These are phyloP conservation scores for Backusella australiensis DNA, from an alignment of 192 early-diverging fungal species.

Conservation along the genomic window DNA sequence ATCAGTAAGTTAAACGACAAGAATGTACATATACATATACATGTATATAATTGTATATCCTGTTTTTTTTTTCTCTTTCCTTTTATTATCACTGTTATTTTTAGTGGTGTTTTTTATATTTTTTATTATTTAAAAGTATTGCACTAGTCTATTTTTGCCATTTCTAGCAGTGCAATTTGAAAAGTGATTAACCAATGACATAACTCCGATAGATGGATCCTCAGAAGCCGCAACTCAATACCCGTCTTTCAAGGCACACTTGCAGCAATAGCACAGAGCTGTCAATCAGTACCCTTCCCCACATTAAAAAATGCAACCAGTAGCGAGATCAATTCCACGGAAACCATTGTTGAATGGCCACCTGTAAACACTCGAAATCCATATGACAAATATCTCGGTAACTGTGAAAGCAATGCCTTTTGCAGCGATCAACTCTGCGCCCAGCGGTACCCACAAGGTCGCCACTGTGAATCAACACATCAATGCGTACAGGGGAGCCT, in stretches of 20 bases:
- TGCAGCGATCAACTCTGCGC: not conserved
- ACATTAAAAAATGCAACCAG: not conserved
- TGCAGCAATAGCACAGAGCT: not conserved
- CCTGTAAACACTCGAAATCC: not conserved
- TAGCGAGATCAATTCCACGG: not conserved
- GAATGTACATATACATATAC: no score
- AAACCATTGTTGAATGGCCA: conserved; percentile 5
- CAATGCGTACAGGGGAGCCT: conserved; percentile 2
- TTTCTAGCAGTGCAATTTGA: not conserved
- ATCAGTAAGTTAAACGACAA: not conserved
- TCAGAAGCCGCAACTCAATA: not conserved
- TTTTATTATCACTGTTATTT: not conserved
- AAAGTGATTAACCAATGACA: not conserved
- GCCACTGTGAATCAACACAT: not conserved
- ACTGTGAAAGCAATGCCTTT: not conserved
- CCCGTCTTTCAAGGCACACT: conserved; percentile 1
- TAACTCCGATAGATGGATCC: conserved; percentile 5
- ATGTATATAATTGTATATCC: not conserved
- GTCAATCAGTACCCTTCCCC: not conserved
- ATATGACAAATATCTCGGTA: not conserved
- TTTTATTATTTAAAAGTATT: not conserved
- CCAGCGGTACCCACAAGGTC: not conserved
- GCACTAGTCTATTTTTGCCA: not conserved
- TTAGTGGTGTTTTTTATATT: not conserved
- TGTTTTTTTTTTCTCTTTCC: not conserved